These are phyloP conservation scores for Hippophae tibetana DNA, from an alignment of 306 rosid species.

Conservation along the genomic window DNA sequence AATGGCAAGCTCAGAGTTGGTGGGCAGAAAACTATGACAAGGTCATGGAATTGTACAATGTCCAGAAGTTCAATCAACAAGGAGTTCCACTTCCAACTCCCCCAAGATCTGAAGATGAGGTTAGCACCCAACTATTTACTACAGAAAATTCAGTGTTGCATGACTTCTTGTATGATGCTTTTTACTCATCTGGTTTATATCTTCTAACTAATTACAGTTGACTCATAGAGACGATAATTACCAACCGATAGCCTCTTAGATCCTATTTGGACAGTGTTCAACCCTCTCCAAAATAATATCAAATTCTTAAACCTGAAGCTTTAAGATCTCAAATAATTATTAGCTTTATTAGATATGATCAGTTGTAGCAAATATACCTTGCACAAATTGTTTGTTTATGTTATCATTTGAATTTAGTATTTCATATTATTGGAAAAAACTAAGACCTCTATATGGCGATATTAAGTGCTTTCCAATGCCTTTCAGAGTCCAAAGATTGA, in stretches of 20 bases:
- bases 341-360: background rate
- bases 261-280: background rate
- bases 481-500: conserved; percentile 70
- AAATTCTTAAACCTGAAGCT: background rate
- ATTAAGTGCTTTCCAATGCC: conserved; percentile 3
- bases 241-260: background rate
- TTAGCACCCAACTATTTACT: conserved; percentile 22
- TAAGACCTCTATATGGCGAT: conserved; percentile 8
- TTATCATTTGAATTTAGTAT: conserved; percentile 4
- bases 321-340: background rate
- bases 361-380: background rate
- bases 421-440: background rate
- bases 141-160: background rate
- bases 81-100: conserved; percentile 88
- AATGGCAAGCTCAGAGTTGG: conserved; percentile 98
- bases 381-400: conserved; percentile 3
- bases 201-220: conserved; percentile 1
- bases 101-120: conserved; percentile 84
- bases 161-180: conserved; percentile 11
- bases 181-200: background rate
- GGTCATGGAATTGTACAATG: conserved; percentile 91
- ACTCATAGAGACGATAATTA: background rate
- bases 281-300: background rate
- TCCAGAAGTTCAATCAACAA: conserved; percentile 78
- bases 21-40: conserved; percentile 93